Base-by-base conservation (phyloP, 179 eudicot species). In the Dionaea muscipula region DNA sequence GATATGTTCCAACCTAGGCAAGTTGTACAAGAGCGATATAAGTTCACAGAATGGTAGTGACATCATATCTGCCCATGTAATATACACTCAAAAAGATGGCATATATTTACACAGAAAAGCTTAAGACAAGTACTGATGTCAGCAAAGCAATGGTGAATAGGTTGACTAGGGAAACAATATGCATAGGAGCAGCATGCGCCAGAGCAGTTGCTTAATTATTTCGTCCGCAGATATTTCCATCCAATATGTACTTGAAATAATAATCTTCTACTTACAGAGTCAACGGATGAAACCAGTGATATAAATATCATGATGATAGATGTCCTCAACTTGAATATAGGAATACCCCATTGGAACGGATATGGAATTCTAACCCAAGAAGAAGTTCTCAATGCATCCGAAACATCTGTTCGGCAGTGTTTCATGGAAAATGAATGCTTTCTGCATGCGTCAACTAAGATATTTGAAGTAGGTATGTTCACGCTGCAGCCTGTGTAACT, bases 291-390 rank as follows among this genome's bases (percentile, higher is more conserved):
- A 64, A 86, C 75, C 27, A 86, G 67, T 24, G 98, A 80, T 23
- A 79, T 84, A n/a, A 82, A 43, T 53, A 84, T 70, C 95, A 91
- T 86, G 51, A 86, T 77, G 48, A 91, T 46, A 51, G 90, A 78
- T 57, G 98, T 91, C 64, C 89, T 75, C 60, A 82, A 66, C 53
- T 73, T 95, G 68, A 86, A 86, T 56, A 84, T 65, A 56, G 98
- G 98, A 47, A 82, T 64, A 28, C 98, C 98, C 98, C 98, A 91
- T 55, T 91, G 98, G 44, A 91, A 58, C 25, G 98, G 98, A 71
- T 91, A 91, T 2, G 98, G 98, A 47, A 91, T 58, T 55, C 88
- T 63, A 61, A 86, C 69, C 98, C 98, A 91, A 15, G 81, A 70
- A 61, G 98, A 77, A 47, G 95, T 72, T 65, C 72, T 62, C 94